Evolutionary conservation across 2,329 filamentous ascomycete species (phyloP), one percentile per base, ranked within the genome.

Genomic region (Apiospora pterosperma): DNA sequence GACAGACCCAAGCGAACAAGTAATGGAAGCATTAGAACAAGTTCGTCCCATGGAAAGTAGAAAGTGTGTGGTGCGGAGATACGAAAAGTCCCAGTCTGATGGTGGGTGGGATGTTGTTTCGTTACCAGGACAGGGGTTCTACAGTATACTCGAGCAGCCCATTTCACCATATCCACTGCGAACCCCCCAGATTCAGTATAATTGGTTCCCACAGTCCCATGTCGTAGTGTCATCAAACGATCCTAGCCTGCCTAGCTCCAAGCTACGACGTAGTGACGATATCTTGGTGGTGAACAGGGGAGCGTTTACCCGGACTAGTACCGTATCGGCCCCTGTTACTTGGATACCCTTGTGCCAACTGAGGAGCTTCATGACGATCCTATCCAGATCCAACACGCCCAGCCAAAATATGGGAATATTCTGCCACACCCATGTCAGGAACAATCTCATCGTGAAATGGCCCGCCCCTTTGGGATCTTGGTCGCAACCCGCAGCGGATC

Each of bases 391-490:
- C 48, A 5, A 11, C 48, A 5, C 31, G 14, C 5, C 28, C 28
- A 19, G 8, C 28, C 16, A n/a, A 55, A n/a, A n/a, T n/a, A n/a
- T 16, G 3, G n/a, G 28, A n/a, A n/a, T n/a, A n/a, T 19, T 16
- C 28, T 55, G 48, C 48, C 48, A n/a, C 48, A n/a, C 48, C 48
- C 48, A n/a, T 55, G 25, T 10, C 48, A 55, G 48, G 48, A 10
- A 55, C 48, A 55, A 55, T 34, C 48, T 55, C 48, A 55, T 55
- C 48, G 28, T 55, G 48, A 21, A 55, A 55, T 55, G 48, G 48
- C 19, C 48, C 48, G 48, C 48, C 48, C 28, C 48, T 12, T 55
- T n/a, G 48, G 48, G 48, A 55, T 55, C 48, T 55, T 55, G 48
- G 48, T 55, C 48, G 48, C 28, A 55, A 34, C 48, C 48, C 48